Evolutionary conservation across 805 yeast genomes (phyloP).

Genomic region (Monosporozyma servazzii): DNA sequence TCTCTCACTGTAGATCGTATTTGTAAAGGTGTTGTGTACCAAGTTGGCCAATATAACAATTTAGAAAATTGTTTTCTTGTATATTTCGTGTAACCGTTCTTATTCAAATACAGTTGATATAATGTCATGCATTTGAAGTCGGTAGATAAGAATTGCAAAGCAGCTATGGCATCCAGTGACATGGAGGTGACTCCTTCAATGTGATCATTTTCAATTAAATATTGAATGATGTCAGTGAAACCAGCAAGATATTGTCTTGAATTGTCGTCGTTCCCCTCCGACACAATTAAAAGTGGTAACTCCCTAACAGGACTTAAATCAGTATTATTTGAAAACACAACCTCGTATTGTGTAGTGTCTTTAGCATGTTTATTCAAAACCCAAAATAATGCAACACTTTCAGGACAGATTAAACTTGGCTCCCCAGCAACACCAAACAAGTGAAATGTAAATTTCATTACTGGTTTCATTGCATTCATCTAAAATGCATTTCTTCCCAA

Average conservation of each 20-base stretch:
- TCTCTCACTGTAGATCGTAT: constrained; percentile 12
- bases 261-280: constrained; percentile 5
- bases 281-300: constrained; percentile 40
- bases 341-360: constrained; percentile 14
- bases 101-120: constrained; percentile 49
- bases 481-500: background rate
- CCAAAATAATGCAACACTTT: constrained; percentile 26
- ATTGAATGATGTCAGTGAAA: constrained; percentile 32
- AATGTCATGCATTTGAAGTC: constrained; percentile 41
- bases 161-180: background rate
- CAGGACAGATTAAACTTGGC: constrained; percentile 23
- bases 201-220: constrained; percentile 13
- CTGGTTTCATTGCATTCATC: background rate
- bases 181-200: background rate
- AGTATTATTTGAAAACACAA: constrained; percentile 52
- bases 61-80: constrained; percentile 46
- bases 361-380: background rate
- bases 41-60: constrained; percentile 63
- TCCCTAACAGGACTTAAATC: constrained; percentile 40
- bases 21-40: constrained; percentile 51
- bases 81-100: constrained; percentile 48
- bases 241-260: constrained; percentile 24
- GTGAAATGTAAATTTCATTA: constrained; percentile 9
- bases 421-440: constrained; percentile 23
- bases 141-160: constrained; percentile 30